phyloP scores from a whole-genome alignment of 805 yeast species.

The Pichia cephalocereana region DNA sequence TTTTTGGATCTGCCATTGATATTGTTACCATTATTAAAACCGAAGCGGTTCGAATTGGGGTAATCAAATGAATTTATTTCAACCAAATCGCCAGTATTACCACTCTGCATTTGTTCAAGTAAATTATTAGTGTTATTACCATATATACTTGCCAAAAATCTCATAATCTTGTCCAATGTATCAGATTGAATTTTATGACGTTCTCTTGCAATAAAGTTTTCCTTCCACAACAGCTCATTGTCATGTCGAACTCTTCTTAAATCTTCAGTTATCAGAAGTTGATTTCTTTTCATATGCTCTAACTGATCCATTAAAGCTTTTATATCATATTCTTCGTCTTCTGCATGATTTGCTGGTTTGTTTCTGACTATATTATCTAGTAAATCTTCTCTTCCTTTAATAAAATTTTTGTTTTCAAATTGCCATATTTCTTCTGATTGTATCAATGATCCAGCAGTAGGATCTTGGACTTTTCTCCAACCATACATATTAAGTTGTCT shows the following conservation, averaged over 20 bases:
- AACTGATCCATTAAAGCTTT: slow-evolving; percentile 56
- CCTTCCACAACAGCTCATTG: slow-evolving; percentile 87
- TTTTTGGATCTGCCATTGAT: no score
- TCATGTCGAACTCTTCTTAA: slow-evolving; percentile 75
- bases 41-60: slow-evolving; percentile 1
- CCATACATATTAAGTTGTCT: slow-evolving; percentile 98
- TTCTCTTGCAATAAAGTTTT: slow-evolving; percentile 74
- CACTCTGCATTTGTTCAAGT: slow-evolving; percentile 18
- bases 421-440: slow-evolving; percentile 77
- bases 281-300: slow-evolving; percentile 69
- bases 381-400: slow-evolving; percentile 70
- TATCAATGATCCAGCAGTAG: slow-evolving; percentile 62
- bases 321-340: slow-evolving; percentile 37
- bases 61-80: slow-evolving; percentile 11
- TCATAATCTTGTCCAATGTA: slow-evolving; percentile 76
- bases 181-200: slow-evolving; percentile 79
- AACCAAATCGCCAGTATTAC: slow-evolving; percentile 12
- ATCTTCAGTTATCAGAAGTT: slow-evolving; percentile 75
- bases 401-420: slow-evolving; percentile 76
- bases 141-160: slow-evolving; percentile 78
- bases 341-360: slow-evolving; percentile 35
- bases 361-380: slow-evolving; percentile 81
- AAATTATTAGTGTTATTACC: slow-evolving; percentile 47
- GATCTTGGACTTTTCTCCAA: slow-evolving; percentile 97
- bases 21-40: slow-evolving; percentile 4